Evolutionary conservation across 805 yeast species (phyloP), one percentile per base, ranked within the genome.

Genomic region (Trichomonascus vanleenenianus): DNA sequence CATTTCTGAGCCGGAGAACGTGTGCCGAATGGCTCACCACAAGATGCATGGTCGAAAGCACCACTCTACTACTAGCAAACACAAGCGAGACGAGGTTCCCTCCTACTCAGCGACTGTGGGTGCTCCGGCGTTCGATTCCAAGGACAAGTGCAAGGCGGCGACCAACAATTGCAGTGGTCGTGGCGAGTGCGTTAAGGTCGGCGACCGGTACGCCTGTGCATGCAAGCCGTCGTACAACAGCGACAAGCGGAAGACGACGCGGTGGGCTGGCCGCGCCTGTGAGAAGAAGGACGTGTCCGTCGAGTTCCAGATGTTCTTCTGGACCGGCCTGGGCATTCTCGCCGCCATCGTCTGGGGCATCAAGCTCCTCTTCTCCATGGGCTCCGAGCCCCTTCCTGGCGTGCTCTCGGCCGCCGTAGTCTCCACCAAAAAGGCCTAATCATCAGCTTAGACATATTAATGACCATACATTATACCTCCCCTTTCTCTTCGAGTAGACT

Each of bases 381-480:
- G 85, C 15, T 62, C 63, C 53, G 82, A 79, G 52, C 75, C 79
- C 38, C 70, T 82, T 50, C 87, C 88, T 14, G 85, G 86, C 19
- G 79, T 81, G 27, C 72, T 82, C 54, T 75, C 73, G 50, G 81
- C 83, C 35, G 78, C 81, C 39, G 75, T 45, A 12, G 3, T 19
- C 3, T 20, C 39, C 11, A 34, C 32, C 34, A 42, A 32, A 30
- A 16, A 22, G 4, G 19, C 18, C 30, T 41, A 40, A 40, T 9
- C 4, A 18, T 35, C 14, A 11, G 3, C 22, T 14, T 35, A 6
- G 4, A 16, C 8, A 22, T 22, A 5, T 22, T 22, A n/a, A n/a
- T n/a, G 15, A 31, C n/a, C 10, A 4, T 31, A 31, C 34, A 31
- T 31, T 10, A 31, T 31, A 14, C 5, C 10, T 31, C 15, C 12